phyloP scores from a whole-genome alignment of 202 grass and related monocot genomes.

The Brachypodium distachyon region DNA sequence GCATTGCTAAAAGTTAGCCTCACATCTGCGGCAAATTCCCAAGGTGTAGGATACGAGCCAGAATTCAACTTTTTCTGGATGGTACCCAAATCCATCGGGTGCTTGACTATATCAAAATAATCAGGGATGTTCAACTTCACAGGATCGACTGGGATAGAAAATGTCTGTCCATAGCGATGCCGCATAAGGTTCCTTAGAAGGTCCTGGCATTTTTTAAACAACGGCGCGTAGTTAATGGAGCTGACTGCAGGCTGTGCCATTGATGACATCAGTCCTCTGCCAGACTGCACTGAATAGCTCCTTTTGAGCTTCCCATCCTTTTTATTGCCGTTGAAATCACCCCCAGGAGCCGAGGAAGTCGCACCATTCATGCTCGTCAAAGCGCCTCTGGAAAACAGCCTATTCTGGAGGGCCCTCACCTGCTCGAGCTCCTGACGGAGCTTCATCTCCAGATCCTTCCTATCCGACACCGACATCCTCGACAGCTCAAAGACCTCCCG shows the following conservation, averaged over 20 bases:
- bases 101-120: conserved; percentile 80
- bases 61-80: conserved; percentile 61
- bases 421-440: conserved; percentile 57
- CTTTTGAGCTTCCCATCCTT: conserved; percentile 36
- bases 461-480: conserved; percentile 40
- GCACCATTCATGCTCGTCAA: conserved; percentile 15
- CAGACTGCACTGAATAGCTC: conserved; percentile 41
- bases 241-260: conserved; percentile 20
- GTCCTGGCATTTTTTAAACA: conserved; percentile 59
- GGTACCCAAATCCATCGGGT: conserved; percentile 96
- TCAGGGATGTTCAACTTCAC: conserved; percentile 78
- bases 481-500: conserved; percentile 44
- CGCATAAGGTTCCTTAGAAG: conserved; percentile 78
- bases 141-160: conserved; percentile 73
- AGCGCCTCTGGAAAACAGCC: conserved; percentile 25
- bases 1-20: conserved; percentile 90
- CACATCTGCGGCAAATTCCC: conserved; percentile 73
- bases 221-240: conserved; percentile 32
- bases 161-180: conserved; percentile 42
- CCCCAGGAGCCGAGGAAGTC: neutral
- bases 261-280: conserved; percentile 8
- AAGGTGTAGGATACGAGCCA: conserved; percentile 50
- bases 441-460: conserved; percentile 46
- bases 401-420: conserved; percentile 49
- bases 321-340: conserved; percentile 30